A percentile compares a stretch with the other conserved stretches of the same genome.
These are phyloP conservation scores for Kwoniella sp. DNA, from an alignment of 768 basidiomycete species.

Conservation along the genomic window DNA sequence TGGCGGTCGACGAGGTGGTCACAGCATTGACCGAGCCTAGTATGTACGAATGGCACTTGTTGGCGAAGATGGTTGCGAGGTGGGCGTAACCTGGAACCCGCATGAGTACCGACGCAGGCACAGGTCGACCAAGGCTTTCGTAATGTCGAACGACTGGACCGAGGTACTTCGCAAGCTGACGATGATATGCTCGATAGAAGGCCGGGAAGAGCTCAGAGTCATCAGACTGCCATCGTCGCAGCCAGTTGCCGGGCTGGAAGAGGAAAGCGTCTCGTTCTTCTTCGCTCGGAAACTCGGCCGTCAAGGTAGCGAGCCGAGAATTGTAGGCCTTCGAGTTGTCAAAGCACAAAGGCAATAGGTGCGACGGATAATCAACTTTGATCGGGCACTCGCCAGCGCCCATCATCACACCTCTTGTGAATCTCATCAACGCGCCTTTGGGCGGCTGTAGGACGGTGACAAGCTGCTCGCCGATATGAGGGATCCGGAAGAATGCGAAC, in stretches of 20 bases:
- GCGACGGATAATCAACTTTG: constrained; percentile 42
- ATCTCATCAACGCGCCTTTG: constrained; percentile 48
- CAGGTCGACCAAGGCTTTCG: constrained; percentile 27
- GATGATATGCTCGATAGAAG: constrained; percentile 54
- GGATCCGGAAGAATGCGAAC: constrained; percentile 54
- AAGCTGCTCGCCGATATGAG: constrained; percentile 53
- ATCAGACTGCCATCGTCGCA: constrained; percentile 54
- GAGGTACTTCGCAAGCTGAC: constrained; percentile 50
- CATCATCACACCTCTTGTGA: constrained; percentile 33
- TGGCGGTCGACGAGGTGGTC: constrained; percentile 49
- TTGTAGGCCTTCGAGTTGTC: constrained; percentile 44
- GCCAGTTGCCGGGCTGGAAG: constrained; percentile 51
- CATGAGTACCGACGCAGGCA: constrained; percentile 43
- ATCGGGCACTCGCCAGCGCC: constrained; percentile 18
- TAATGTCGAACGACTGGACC: constrained; percentile 37
- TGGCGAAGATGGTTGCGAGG: constrained; percentile 52
- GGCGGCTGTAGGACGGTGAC: constrained; percentile 51
- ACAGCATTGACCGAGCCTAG: constrained; percentile 54
- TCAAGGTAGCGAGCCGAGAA: constrained; percentile 25
- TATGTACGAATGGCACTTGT: constrained; percentile 53
- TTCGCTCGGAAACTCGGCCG: constrained; percentile 30
- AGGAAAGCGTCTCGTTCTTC: constrained; percentile 47
- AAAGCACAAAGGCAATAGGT: constrained; percentile 46
- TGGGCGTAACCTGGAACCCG: constrained; percentile 53
- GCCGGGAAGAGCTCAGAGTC: constrained; percentile 54